Evolutionary conservation across 2,329 filamentous ascomycete species (phyloP).

Genomic region (Alternaria novae-zelandiae): DNA sequence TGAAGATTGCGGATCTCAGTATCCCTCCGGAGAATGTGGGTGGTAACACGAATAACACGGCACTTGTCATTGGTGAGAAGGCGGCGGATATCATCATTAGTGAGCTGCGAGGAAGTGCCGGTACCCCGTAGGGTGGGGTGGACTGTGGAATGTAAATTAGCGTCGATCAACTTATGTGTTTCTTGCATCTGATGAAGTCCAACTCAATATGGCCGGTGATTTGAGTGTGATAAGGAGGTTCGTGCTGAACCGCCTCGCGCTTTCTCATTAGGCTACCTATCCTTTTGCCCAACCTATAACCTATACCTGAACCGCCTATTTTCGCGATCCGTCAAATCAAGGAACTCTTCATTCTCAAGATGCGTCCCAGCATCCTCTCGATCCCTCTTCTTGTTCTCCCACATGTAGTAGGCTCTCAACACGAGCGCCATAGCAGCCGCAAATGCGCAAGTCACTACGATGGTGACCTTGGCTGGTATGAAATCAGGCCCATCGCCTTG

Average conservation of each 20-base stretch:
- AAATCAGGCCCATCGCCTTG: conserved; percentile 45
- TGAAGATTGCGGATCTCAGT: conserved; percentile 54
- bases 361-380: background rate
- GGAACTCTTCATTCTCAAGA: conserved; percentile 42
- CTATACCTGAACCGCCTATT: conserved; percentile 34
- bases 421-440: conserved; percentile 51
- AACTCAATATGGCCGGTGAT: background rate
- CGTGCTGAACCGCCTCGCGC: background rate
- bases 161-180: background rate
- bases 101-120: conserved; percentile 10
- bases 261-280: background rate
- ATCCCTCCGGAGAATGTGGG: conserved; percentile 53
- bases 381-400: conserved; percentile 44
- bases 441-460: conserved; percentile 27
- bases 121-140: background rate
- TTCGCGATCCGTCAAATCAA: conserved; percentile 47
- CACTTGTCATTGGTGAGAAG: conserved; percentile 47
- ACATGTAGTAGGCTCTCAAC: conserved; percentile 33
- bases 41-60: conserved; percentile 57
- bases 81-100: conserved; percentile 38
- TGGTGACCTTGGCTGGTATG: conserved; percentile 54
- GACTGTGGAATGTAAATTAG: background rate
- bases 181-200: background rate
- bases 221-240: background rate
- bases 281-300: conserved; percentile 1